Conservation (phyloP, 441 rosid genomes). For the Brassica balearica region DNA sequence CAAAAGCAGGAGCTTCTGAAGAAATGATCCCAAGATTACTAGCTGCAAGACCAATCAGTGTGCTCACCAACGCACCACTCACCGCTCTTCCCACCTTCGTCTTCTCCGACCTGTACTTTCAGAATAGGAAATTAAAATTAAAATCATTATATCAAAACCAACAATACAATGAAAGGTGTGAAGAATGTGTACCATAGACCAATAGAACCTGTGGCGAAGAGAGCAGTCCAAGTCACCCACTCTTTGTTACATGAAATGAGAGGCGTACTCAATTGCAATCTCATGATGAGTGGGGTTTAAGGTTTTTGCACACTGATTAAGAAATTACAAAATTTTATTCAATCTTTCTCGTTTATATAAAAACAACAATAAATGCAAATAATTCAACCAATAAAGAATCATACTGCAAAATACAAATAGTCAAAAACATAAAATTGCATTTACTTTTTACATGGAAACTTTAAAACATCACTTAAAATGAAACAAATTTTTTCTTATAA, state of each 20-base stretch:
- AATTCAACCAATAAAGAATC: too few relatives aligned
- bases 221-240: constrained; percentile 92
- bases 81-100: constrained; percentile 72
- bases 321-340: too few relatives aligned
- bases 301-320: too few relatives aligned
- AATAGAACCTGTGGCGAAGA: constrained; percentile 80
- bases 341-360: too few relatives aligned
- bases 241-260: constrained; percentile 73
- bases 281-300: background rate
- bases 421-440: too few relatives aligned
- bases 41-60: constrained; percentile 76
- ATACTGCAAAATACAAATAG: too few relatives aligned
- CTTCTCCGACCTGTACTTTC: constrained; percentile 73
- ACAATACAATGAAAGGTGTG: constrained; percentile 1
- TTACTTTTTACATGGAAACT: too few relatives aligned
- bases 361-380: too few relatives aligned
- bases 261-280: constrained; percentile 66
- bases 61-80: constrained; percentile 82
- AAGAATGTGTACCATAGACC: constrained; percentile 70
- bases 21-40: constrained; percentile 74
- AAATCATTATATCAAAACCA: constrained; percentile 3
- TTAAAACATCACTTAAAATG: too few relatives aligned
- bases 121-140: background rate
- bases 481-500: too few relatives aligned
- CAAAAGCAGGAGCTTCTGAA: constrained; percentile 63